A percentile compares a stretch with the other conserved stretches of the same genome.
phyloP scores from a whole-genome alignment of 2,329 filamentous ascomycete genomes.

The Claviceps pazoutovae region DNA sequence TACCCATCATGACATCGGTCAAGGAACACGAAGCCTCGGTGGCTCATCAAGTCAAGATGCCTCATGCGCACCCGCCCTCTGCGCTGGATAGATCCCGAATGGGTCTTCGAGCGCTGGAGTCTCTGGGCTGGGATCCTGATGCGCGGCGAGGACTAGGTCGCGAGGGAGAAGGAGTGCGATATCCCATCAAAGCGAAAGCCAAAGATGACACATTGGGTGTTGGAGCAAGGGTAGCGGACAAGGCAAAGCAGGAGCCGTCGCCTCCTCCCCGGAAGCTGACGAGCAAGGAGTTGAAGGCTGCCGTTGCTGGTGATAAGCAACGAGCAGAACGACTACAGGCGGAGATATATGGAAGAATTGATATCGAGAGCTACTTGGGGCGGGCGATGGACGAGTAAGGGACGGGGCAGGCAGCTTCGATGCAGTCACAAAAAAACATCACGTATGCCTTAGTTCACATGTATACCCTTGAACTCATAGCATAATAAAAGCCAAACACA shows the following conservation, averaged over 20 bases:
- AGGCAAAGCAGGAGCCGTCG: constrained; percentile 27
- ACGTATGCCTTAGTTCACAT: too few relatives aligned
- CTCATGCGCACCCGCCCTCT: constrained; percentile 59
- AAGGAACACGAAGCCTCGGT: constrained; percentile 45
- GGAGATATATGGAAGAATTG: constrained; percentile 62
- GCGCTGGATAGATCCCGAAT: constrained; percentile 56
- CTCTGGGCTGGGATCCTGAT: constrained; percentile 65
- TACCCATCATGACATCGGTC: constrained; percentile 18
- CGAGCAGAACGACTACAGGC: constrained; percentile 49
- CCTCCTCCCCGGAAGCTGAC: constrained; percentile 36
- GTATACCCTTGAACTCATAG: too few relatives aligned
- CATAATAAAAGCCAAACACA: too few relatives aligned
- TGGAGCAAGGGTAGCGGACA: constrained; percentile 32
- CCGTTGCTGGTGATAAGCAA: constrained; percentile 34
- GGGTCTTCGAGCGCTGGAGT: constrained; percentile 51
- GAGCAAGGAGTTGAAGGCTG: constrained; percentile 35
- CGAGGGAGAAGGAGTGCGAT: constrained; percentile 55
- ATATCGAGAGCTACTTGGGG: constrained; percentile 62
- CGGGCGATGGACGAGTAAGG: constrained; percentile 13
- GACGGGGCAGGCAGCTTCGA: too few relatives aligned
- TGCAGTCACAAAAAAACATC: too few relatives aligned
- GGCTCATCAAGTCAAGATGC: constrained; percentile 56
- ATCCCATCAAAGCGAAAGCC: constrained; percentile 56
- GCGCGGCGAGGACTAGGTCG: constrained; percentile 57
- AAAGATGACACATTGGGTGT: constrained; percentile 68